phyloP scores from a whole-genome alignment of 163 green algal genomes.

The Chlamydomonas reinhardtii region DNA sequence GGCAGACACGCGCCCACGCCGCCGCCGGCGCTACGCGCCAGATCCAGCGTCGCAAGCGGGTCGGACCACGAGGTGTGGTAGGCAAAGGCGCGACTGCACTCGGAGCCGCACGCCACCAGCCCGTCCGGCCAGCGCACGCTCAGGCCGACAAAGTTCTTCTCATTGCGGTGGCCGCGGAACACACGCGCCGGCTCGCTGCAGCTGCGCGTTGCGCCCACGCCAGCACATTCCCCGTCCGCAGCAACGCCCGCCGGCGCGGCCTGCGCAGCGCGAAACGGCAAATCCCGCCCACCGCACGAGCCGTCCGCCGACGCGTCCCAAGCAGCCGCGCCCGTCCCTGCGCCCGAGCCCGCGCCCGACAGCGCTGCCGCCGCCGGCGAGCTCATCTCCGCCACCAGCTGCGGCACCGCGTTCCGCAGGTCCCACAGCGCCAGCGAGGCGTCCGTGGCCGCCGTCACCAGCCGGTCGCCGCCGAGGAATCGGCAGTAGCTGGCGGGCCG shows the following conservation, averaged over 20 bases:
- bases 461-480: conserved; percentile 61
- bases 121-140: conserved; percentile 63
- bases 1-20: too few relatives aligned
- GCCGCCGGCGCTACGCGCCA: background rate
- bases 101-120: conserved; percentile 78
- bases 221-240: background rate
- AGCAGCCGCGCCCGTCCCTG: too few relatives aligned
- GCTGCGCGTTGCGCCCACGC: background rate
- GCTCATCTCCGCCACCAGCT: background rate
- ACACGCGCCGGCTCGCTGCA: conserved; percentile 1
- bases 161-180: conserved; percentile 74
- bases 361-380: background rate
- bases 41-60: conserved; percentile 47
- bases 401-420: background rate
- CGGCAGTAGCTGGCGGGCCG: conserved; percentile 73
- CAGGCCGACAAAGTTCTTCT: conserved; percentile 84
- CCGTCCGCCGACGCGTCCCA: too few relatives aligned
- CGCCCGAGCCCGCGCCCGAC: too few relatives aligned
- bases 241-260: too few relatives aligned
- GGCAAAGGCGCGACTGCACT: conserved; percentile 59
- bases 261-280: background rate
- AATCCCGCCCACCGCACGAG: background rate
- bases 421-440: conserved; percentile 72
- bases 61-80: conserved; percentile 69
- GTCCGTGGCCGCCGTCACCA: conserved; percentile 76